A percentile compares a stretch with the other conserved stretches of the same genome.
These are phyloP conservation scores for Penicillium sp. DNA, from an alignment of 2,329 filamentous ascomycete species.

Conservation along the genomic window DNA sequence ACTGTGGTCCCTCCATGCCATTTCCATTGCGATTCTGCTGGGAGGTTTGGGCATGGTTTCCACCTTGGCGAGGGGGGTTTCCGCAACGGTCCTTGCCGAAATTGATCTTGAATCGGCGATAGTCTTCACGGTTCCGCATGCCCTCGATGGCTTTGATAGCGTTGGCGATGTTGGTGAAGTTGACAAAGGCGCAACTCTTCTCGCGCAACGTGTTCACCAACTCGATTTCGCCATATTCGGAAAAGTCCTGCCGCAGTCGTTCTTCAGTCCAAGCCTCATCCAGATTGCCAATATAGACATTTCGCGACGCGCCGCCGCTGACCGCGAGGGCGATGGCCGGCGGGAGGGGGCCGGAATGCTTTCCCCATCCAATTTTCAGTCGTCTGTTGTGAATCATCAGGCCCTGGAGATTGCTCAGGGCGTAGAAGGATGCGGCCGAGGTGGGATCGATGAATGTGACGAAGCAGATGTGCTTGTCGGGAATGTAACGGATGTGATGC, in stretches of 20 bases:
- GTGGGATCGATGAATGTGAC: conserved; percentile 99
- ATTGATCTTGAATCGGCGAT: conserved; percentile 98
- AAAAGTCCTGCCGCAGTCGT: conserved; percentile 89
- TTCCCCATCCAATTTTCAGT: conserved; percentile 98
- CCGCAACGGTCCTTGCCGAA: conserved; percentile 98
- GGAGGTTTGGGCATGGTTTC: conserved; percentile 48
- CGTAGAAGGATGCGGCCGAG: conserved; percentile 95
- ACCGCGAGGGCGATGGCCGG: conserved; percentile 94
- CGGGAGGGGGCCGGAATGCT: conserved; percentile 93
- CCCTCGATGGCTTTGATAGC: conserved; percentile 99
- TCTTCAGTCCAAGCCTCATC: conserved; percentile 98
- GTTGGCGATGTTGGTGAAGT: conserved; percentile 99
- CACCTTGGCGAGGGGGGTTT: conserved; percentile 85
- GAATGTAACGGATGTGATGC: conserved; percentile 98
- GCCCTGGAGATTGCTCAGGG: conserved; percentile 92
- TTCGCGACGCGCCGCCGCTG: conserved; percentile 92
- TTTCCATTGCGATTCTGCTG: conserved; percentile 59
- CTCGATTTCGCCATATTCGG: conserved; percentile 96
- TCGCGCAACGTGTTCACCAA: conserved; percentile 92
- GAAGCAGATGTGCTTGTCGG: conserved; percentile 99
- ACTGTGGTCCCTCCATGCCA: conserved; percentile 49
- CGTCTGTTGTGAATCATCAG: conserved; percentile 98
- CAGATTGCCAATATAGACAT: conserved; percentile 96
- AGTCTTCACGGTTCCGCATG: conserved; percentile 88
- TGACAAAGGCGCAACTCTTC: conserved; percentile 99